Conservation (phyloP, 257 asterid genomes). For the Nicotiana attenuata region DNA sequence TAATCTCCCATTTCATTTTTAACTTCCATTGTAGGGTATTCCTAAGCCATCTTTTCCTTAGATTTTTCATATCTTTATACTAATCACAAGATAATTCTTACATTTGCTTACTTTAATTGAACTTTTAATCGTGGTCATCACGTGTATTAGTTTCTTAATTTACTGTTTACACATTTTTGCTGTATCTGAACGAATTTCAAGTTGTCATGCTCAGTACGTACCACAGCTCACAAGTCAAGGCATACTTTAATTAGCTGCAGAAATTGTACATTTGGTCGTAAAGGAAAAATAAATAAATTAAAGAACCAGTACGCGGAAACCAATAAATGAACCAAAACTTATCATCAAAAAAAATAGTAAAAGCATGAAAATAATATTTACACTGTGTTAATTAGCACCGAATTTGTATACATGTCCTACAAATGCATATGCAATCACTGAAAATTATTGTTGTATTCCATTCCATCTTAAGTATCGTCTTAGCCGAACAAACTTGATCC, state of each 20-base stretch:
- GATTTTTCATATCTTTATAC: background rate
- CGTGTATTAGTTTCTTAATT: background rate
- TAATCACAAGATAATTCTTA: background rate
- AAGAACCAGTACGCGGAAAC: background rate
- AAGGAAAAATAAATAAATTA: background rate
- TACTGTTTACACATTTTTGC: background rate
- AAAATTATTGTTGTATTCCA: too few species aligned
- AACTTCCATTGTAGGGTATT: background rate
- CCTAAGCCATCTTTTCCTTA: background rate
- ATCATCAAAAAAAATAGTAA: background rate
- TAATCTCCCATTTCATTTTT: slow-evolving; percentile 4
- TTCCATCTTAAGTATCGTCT: too few species aligned
- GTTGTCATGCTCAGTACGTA: background rate
- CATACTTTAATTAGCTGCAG: slow-evolving; percentile 7
- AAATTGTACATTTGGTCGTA: background rate
- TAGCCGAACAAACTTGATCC: too few species aligned
- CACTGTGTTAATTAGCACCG: background rate
- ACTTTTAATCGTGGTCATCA: background rate
- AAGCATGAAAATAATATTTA: background rate
- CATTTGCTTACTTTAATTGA: background rate
- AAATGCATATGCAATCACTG: background rate
- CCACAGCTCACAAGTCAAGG: slow-evolving; percentile 1
- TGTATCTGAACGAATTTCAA: background rate
- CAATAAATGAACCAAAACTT: background rate
- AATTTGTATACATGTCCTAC: background rate